These are phyloP conservation scores for Malus sieversii DNA, from an alignment of 306 rosid genomes.

Conservation along the genomic window DNA sequence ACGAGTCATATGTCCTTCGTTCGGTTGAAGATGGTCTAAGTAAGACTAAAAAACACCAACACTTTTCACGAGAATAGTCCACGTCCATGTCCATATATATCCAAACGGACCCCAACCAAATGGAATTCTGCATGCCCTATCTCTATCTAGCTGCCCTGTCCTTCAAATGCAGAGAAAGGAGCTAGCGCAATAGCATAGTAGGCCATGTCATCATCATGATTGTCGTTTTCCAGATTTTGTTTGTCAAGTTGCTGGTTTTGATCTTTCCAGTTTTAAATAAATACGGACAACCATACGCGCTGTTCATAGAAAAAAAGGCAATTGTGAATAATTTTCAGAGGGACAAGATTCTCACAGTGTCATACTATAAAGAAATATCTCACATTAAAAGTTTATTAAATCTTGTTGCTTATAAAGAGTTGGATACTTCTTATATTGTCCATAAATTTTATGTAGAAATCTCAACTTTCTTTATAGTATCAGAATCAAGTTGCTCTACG, in stretches of 20 bases:
- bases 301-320: not conserved
- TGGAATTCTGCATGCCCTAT: not conserved
- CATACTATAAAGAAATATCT: not conserved
- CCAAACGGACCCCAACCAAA: not conserved
- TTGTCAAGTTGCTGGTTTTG: not conserved
- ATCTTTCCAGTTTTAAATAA: not conserved
- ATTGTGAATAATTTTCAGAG: not conserved
- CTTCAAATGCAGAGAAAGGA: not conserved
- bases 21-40: not conserved
- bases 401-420: not conserved
- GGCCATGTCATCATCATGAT: not conserved
- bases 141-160: not conserved
- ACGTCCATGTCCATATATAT: not conserved
- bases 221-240: not conserved
- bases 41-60: not conserved
- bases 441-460: no score
- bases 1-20: fast-evolving
- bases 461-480: no score
- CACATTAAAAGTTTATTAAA: not conserved
- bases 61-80: not conserved
- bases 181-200: not conserved
- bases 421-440: not conserved
- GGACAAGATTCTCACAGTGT: not conserved
- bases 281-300: not conserved
- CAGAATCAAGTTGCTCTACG: not conserved